Evolutionary conservation across 306 rosid genomes (phyloP), one percentile per base, ranked within the genome.

Genomic region (Urtica urens): DNA sequence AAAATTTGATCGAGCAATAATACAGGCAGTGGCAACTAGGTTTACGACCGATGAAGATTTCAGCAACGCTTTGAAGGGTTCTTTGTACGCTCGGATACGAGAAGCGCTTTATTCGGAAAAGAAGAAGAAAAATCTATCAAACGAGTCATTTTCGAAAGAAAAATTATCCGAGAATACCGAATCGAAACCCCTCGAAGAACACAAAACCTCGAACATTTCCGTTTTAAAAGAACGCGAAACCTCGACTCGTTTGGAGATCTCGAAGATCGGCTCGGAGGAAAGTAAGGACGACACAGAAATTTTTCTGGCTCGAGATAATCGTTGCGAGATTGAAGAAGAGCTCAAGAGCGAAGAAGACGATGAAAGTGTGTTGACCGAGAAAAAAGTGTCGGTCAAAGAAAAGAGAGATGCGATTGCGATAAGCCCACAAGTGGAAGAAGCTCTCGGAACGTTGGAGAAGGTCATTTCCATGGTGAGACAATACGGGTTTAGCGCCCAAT

Each of bases 391-490:
- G 18, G 17, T 23, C 9, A 65, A 65, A 38, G 68, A 48, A 23
- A 72, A 49, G 40, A 75, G 55, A 55, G 69, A 72, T 56, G 38
- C 58, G 35, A 1, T 38, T 15, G n/a, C n/a, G n/a, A 50, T 84
- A 22, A 78, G 93, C 28, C 56, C 83, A 25, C 81, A 79, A 53
- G 96, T 92, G 59, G 75, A 70, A 64, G 61, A 61, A 51, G 96
- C 96, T 71, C 52, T 85, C 40, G 77, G 66, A 67, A 92, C 96
- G 31, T 49, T 92, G 53, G 96, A 92, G 40, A 74, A 69, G 65
- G 83, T 72, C 34, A 82, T 92, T 49, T 60, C 73, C 18, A 19
- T 47, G 62, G 67, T 82, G 55, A 66, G 54, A 13, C 64, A 77
- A 44, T 33, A 65, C 33, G 73, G 78, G 44, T 65, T 65, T 49